Conservation (phyloP, 371 early-diverging fungal species). For the Apophysomyces ossiformis region DNA sequence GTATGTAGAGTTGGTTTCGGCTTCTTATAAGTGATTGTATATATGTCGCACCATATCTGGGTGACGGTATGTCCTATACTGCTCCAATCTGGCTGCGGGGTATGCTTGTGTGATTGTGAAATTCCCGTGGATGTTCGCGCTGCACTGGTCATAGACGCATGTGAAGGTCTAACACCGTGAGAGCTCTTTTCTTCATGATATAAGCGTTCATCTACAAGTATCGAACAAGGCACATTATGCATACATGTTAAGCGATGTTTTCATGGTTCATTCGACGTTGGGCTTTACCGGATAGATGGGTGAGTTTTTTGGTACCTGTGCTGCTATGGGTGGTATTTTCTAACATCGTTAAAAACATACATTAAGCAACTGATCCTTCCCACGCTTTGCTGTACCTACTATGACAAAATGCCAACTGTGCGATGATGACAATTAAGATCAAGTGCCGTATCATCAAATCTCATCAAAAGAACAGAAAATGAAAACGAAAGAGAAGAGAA, state of each 20-base stretch:
- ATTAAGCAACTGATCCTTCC: not conserved
- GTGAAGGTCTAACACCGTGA: not conserved
- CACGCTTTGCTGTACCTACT: not conserved
- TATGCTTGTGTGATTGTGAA: not conserved
- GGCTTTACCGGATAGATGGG: too few relatives aligned
- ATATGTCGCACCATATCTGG: not conserved
- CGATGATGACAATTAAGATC: not conserved
- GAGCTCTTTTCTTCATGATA: not conserved
- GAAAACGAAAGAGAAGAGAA: not conserved
- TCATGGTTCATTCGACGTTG: too few relatives aligned
- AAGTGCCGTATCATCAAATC: not conserved
- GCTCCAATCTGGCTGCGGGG: not conserved
- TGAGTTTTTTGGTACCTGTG: too few relatives aligned
- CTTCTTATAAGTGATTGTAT: not conserved
- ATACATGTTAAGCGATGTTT: too few relatives aligned
- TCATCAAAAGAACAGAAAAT: slow-evolving; percentile 5
- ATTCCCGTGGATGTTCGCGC: not conserved
- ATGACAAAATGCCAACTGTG: not conserved
- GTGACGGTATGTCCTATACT: slow-evolving; percentile 4
- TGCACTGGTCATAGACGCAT: not conserved
- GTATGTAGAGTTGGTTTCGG: not conserved
- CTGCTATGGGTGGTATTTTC: too few relatives aligned
- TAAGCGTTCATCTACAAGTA: not conserved
- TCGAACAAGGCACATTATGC: too few relatives aligned
- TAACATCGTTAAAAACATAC: too few relatives aligned